Evolutionary conservation across 371 early-diverging fungal genomes (phyloP).

Genomic region (Umbelopsis sp.): DNA sequence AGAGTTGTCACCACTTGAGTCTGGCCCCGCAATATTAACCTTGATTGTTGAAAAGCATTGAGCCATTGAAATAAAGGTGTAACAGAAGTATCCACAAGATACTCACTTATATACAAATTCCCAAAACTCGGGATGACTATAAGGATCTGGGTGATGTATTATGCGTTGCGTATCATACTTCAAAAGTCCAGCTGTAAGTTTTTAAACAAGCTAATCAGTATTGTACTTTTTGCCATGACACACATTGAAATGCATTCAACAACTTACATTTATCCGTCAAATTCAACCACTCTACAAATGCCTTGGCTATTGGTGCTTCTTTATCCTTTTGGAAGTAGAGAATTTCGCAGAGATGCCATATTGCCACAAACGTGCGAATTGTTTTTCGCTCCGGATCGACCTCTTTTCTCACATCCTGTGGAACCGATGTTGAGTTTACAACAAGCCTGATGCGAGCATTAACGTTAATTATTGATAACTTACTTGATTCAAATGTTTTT

Average conservation of each 20-base stretch:
- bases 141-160: constrained; percentile 5
- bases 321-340: constrained; percentile 4
- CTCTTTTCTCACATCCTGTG: constrained; percentile 7
- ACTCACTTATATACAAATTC: constrained; percentile 17
- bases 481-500: constrained; percentile 2
- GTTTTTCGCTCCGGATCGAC: constrained; percentile 2
- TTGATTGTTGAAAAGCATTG: neutral
- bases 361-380: neutral
- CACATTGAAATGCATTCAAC: neutral
- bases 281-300: constrained; percentile 2
- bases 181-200: neutral
- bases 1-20: constrained; percentile 1
- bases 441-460: neutral
- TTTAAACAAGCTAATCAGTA: neutral
- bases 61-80: neutral
- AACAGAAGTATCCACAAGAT: neutral
- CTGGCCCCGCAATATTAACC: constrained; percentile 5
- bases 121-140: constrained; percentile 10
- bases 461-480: neutral
- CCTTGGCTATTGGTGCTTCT: constrained; percentile 2
- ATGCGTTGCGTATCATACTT: constrained; percentile 4
- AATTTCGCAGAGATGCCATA: constrained; percentile 10
- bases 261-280: constrained; percentile 3
- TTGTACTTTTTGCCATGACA: neutral
- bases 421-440: neutral